A percentile compares a stretch with the other conserved stretches of the same genome.
Evolutionary conservation across 148 eudicot species (phyloP).

Genomic region (Rhododendron ovatum): DNA sequence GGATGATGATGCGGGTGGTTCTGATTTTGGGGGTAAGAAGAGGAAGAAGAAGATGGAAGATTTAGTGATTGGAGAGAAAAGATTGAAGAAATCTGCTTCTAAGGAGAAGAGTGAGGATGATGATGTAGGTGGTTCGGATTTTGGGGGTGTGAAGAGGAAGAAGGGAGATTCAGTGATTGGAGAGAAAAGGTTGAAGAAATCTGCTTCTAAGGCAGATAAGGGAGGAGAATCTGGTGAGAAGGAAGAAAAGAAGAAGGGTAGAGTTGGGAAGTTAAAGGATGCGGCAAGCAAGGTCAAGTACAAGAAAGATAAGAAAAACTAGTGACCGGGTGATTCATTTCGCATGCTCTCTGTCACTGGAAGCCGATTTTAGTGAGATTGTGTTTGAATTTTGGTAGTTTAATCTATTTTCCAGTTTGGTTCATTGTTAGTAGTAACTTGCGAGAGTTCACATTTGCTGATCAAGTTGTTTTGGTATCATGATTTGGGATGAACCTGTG

Average conservation of each 20-base stretch:
- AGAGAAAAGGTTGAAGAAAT: not conserved
- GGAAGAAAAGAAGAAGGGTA: not conserved
- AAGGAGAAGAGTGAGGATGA: not conserved
- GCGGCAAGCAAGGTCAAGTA: slow-evolving; percentile 2
- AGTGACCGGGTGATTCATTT: not conserved
- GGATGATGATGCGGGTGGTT: not conserved
- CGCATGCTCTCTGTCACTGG: not conserved
- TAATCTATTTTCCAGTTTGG: not conserved
- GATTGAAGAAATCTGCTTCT: not conserved
- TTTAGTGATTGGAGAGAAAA: not conserved
- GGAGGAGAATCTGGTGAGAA: not conserved
- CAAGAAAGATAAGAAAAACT: slow-evolving; percentile 11
- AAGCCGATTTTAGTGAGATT: not conserved
- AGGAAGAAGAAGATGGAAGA: not conserved
- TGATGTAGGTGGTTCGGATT: not conserved
- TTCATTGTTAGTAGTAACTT: too few species aligned
- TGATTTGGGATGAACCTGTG: not conserved
- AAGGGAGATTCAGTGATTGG: not conserved
- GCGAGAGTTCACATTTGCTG: not conserved
- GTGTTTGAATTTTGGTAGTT: not conserved
- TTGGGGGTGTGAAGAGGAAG: not conserved
- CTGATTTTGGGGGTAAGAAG: not conserved
- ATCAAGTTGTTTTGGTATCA: not conserved
- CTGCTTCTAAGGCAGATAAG: not conserved
- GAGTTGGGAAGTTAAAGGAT: slow-evolving; percentile 4